phyloP scores from a whole-genome alignment of 2,329 filamentous ascomycete species.

The Coniochaeta sp. region DNA sequence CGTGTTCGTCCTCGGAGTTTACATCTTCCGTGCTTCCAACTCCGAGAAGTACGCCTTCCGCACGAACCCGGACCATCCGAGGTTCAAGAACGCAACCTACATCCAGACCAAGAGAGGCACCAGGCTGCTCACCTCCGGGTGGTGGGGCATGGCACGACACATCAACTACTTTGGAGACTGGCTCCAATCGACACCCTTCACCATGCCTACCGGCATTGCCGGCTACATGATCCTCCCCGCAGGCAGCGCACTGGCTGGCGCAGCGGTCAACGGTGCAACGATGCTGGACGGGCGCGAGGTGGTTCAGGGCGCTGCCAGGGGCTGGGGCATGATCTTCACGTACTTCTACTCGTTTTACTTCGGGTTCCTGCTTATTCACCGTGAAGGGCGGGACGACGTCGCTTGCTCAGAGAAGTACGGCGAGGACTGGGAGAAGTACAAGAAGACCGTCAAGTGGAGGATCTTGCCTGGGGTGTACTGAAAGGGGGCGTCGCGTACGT shows the following conservation, averaged over 20 bases:
- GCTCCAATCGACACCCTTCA: conserved; percentile 89
- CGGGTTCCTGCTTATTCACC: conserved; percentile 75
- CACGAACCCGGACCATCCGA: conserved; percentile 73
- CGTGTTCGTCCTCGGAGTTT: conserved; percentile 68
- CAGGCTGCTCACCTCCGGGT: conserved; percentile 74
- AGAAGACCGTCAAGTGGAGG: conserved; percentile 68
- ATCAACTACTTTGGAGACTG: conserved; percentile 97
- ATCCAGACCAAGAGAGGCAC: conserved; percentile 80
- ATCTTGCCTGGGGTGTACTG: conserved; percentile 85
- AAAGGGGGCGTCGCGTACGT: neutral
- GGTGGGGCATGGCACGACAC: conserved; percentile 89
- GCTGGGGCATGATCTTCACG: conserved; percentile 80
- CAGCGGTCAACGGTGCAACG: conserved; percentile 31
- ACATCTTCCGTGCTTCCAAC: conserved; percentile 90
- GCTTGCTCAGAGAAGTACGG: conserved; percentile 91
- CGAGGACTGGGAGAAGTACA: conserved; percentile 85
- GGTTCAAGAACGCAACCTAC: conserved; percentile 71
- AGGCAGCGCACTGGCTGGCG: conserved; percentile 40
- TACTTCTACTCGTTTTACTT: conserved; percentile 97
- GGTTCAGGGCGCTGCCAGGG: conserved; percentile 63
- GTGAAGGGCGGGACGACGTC: conserved; percentile 79
- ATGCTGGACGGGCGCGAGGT: conserved; percentile 56
- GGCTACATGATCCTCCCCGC: conserved; percentile 66
- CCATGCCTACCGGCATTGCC: conserved; percentile 74
- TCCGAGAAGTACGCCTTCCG: conserved; percentile 93